Percentiles rank a stretch among this genome's conserved stretches.
Conservation (phyloP, 2,329 filamentous ascomycete genomes). For the Diaporthe velutina region DNA sequence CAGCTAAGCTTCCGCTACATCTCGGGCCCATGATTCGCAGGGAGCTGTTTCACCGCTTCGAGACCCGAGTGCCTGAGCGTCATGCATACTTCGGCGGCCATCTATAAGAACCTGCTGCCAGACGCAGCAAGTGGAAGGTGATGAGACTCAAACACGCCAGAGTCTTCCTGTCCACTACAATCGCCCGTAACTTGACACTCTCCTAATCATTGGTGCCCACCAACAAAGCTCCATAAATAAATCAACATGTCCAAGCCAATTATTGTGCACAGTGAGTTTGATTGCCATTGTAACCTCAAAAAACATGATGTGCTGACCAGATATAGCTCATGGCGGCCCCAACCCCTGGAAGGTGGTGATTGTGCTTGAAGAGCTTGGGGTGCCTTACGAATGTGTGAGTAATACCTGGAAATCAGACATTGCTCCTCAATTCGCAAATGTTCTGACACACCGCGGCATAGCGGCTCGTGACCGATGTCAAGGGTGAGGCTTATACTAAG, state of each 20-base stretch:
- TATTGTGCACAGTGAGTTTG: not conserved
- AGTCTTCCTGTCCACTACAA: not conserved
- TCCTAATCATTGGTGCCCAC: not conserved
- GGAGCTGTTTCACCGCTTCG: not conserved
- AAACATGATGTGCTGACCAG: not conserved
- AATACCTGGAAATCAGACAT: constrained; percentile 15
- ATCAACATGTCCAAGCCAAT: constrained; percentile 17
- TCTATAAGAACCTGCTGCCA: constrained; percentile 9
- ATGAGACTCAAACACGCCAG: not conserved
- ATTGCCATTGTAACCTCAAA: rapidly evolving
- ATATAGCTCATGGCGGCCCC: constrained; percentile 36
- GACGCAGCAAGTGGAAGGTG: not conserved
- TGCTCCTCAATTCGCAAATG: no score
- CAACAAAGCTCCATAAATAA: not conserved
- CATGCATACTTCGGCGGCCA: not conserved
- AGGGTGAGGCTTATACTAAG: constrained; percentile 19
- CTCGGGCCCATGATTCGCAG: not conserved
- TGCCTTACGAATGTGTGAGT: constrained; percentile 47
- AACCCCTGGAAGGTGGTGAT: constrained; percentile 51
- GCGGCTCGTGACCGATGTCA: constrained; percentile 23
- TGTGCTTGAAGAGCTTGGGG: constrained; percentile 48
- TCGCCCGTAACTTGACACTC: not conserved
- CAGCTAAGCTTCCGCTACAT: not conserved
- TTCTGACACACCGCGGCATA: not conserved
- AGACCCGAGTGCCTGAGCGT: not conserved